A percentile compares a stretch with the other conserved stretches of the same genome.
Evolutionary conservation across 352 stramenopile genomes (phyloP).

Genomic region (Pythium periplocum): DNA sequence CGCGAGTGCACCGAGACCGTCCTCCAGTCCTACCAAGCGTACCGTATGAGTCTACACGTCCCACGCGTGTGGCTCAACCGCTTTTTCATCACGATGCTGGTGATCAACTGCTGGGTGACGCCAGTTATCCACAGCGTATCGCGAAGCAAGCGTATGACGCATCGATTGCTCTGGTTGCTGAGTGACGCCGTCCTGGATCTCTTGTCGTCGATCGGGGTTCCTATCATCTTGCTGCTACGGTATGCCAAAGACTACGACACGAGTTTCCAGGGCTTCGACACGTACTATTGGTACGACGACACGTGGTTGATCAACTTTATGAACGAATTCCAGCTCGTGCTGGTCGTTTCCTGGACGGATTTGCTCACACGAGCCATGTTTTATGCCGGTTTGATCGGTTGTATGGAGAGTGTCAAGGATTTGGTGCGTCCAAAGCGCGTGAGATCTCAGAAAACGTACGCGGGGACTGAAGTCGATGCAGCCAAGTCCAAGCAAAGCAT

Average conservation of each 20-base stretch:
- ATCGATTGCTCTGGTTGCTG: conserved; percentile 1
- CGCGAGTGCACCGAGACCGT: conserved; percentile 4
- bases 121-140: conserved; percentile 3
- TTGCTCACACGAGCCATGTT: conserved; percentile 2
- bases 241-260: conserved; percentile 3
- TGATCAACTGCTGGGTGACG: conserved; percentile 6
- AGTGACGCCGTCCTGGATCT: conserved; percentile 9
- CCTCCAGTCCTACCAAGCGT: conserved; percentile 11
- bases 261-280: background rate
- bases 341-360: conserved; percentile 5
- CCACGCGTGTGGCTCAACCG: conserved; percentile 13
- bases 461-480: background rate
- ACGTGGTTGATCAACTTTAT: conserved; percentile 5
- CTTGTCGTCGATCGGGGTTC: conserved; percentile 7
- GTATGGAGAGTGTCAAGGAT: conserved; percentile 8
- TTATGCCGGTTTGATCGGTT: background rate
- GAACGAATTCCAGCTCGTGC: conserved; percentile 13
- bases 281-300: conserved; percentile 4
- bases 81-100: conserved; percentile 3
- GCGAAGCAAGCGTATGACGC: background rate
- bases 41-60: conserved; percentile 8
- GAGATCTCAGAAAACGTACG: too few relatives aligned
- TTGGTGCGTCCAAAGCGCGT: background rate
- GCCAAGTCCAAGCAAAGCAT: background rate
- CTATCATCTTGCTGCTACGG: background rate